phyloP scores from a whole-genome alignment of 2,329 filamentous ascomycete species.

The Amauroascus niger region DNA sequence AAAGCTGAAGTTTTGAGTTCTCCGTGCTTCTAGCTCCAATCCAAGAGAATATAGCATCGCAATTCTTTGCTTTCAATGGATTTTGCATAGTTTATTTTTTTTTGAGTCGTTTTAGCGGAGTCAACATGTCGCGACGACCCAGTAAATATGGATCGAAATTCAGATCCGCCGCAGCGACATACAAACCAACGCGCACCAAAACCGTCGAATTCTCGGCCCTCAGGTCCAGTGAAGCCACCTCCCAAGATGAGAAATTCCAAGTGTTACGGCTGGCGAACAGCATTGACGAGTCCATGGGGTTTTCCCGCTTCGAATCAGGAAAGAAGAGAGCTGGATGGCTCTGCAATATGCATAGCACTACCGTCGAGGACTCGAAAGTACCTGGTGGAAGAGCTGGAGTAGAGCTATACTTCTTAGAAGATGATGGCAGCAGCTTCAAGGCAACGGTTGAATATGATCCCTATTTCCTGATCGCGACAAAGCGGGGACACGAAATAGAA shows the following conservation, averaged over 20 bases:
- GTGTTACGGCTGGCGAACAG: slow-evolving; percentile 69
- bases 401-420: slow-evolving; percentile 94
- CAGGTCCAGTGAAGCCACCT: slow-evolving; percentile 71
- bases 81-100: background rate
- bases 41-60: background rate
- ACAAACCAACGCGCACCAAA: slow-evolving; percentile 50
- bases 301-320: slow-evolving; percentile 80
- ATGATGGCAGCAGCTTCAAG: slow-evolving; percentile 84
- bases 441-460: slow-evolving; percentile 93
- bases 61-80: slow-evolving; percentile 1
- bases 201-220: slow-evolving; percentile 70
- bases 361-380: slow-evolving; percentile 71
- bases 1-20: background rate
- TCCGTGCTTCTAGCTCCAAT: background rate
- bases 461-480: slow-evolving; percentile 87
- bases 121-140: slow-evolving; percentile 40
- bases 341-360: slow-evolving; percentile 86
- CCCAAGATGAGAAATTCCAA: slow-evolving; percentile 86
- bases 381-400: slow-evolving; percentile 79
- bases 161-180: slow-evolving; percentile 35
- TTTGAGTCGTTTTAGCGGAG: background rate
- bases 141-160: slow-evolving; percentile 58
- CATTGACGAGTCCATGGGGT: slow-evolving; percentile 94
- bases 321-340: slow-evolving; percentile 84
- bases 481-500: slow-evolving; percentile 77